Conservation (phyloP, 2,329 filamentous ascomycete genomes). For the Verticillium nubilum region DNA sequence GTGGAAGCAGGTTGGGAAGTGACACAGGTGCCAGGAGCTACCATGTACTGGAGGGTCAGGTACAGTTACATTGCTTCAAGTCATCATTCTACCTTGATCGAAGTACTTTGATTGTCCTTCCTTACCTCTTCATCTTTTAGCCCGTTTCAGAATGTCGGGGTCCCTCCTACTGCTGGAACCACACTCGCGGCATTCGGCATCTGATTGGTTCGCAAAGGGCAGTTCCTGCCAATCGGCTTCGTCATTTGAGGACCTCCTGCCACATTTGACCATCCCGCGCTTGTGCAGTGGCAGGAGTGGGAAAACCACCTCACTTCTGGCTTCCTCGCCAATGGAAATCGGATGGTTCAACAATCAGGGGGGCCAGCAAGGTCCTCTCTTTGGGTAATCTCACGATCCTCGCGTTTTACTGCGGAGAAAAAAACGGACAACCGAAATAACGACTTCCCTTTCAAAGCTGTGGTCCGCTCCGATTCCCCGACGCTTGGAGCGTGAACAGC, state of each 20-base stretch:
- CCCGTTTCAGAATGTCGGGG: constrained; percentile 3
- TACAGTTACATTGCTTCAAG: too few species aligned
- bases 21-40: neutral
- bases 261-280: neutral
- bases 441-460: neutral
- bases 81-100: neutral
- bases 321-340: neutral
- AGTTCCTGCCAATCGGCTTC: neutral
- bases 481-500: neutral
- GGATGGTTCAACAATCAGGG: neutral
- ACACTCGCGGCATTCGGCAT: neutral
- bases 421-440: neutral
- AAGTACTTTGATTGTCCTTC: neutral
- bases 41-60: neutral
- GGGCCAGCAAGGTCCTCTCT: neutral
- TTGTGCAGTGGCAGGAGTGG: neutral
- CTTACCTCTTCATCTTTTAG: neutral
- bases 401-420: neutral
- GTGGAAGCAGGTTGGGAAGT: neutral
- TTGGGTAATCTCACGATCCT: neutral
- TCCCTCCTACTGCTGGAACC: neutral
- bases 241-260: neutral
- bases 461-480: neutral
- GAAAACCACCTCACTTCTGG: neutral
- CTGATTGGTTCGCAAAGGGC: neutral